Evolutionary conservation across 352 stramenopile species (phyloP).

Genomic region (Pythium grandisporangium): DNA sequence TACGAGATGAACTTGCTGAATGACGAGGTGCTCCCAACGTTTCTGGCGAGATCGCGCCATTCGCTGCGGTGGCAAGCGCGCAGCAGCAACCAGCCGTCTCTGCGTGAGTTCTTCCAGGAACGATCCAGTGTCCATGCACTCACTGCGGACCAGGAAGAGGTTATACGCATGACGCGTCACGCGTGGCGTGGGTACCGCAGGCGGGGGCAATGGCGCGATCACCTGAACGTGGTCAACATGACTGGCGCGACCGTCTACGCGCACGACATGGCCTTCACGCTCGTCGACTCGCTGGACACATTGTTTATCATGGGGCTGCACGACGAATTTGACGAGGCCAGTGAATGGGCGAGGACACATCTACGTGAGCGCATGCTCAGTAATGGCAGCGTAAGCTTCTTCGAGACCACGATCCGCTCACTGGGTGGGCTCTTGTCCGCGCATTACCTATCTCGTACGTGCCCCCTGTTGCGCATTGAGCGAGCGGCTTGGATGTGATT

Average conservation of each 20-base stretch:
- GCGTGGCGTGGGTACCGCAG: conserved; percentile 42
- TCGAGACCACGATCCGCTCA: conserved; percentile 50
- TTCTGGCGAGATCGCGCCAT: no score
- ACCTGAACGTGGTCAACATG: conserved; percentile 18
- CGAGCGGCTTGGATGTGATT: no score
- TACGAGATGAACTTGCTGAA: conserved; percentile 2
- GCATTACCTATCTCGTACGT: conserved; percentile 42
- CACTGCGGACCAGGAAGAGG: conserved; percentile 27
- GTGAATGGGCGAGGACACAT: conserved; percentile 38
- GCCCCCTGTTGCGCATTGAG: no score
- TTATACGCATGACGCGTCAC: conserved; percentile 45
- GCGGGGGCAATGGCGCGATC: conserved; percentile 27
- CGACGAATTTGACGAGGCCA: conserved; percentile 54
- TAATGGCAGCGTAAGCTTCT: conserved; percentile 34
- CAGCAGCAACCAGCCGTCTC: neutral
- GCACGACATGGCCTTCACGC: conserved; percentile 57
- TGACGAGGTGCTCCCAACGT: no score
- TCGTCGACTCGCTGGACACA: conserved; percentile 61
- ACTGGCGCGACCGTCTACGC: conserved; percentile 16
- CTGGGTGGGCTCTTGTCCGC: conserved; percentile 46
- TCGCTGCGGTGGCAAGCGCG: no score
- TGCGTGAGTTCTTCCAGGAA: conserved; percentile 13
- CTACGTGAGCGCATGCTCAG: conserved; percentile 23
- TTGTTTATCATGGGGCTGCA: conserved; percentile 53
- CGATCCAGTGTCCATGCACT: conserved; percentile 11